Percentiles rank a stretch among this genome's conserved stretches.
phyloP scores from a whole-genome alignment of 2,329 filamentous ascomycete genomes.

The Dothistroma pini region DNA sequence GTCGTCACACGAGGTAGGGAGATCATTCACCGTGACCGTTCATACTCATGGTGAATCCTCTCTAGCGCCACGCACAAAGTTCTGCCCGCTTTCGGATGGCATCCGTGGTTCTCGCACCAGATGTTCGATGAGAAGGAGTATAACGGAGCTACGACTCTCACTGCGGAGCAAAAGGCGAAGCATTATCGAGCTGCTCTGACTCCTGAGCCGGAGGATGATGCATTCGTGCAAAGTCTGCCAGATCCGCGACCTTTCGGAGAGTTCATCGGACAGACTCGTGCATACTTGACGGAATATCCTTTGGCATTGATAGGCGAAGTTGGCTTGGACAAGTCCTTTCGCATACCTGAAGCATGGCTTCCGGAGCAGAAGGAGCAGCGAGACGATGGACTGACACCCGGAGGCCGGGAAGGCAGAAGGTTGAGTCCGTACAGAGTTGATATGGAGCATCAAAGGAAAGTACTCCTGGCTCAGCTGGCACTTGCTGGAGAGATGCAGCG shows the following conservation, averaged over 20 bases:
- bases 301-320: conserved; percentile 71
- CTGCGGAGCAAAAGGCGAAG: conserved; percentile 44
- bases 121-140: conserved; percentile 59
- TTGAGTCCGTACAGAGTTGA: conserved; percentile 66
- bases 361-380: conserved; percentile 39
- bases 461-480: conserved; percentile 65
- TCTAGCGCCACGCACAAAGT: conserved; percentile 42
- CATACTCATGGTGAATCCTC: neutral
- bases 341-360: conserved; percentile 61
- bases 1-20: conserved; percentile 20
- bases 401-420: conserved; percentile 64
- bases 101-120: conserved; percentile 81
- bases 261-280: conserved; percentile 56
- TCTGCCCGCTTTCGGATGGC: conserved; percentile 78
- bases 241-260: conserved; percentile 57
- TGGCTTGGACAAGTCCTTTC: conserved; percentile 72
- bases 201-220: conserved; percentile 51
- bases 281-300: conserved; percentile 55
- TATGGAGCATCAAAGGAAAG: conserved; percentile 63
- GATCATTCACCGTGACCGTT: neutral
- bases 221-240: conserved; percentile 54
- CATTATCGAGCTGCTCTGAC: conserved; percentile 67
- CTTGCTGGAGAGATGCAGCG: conserved; percentile 65
- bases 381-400: conserved; percentile 58
- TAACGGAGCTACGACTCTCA: conserved; percentile 32